These are phyloP conservation scores for Colletotrichum acutatum DNA, from an alignment of 2,329 filamentous ascomycete genomes.

Conservation along the genomic window DNA sequence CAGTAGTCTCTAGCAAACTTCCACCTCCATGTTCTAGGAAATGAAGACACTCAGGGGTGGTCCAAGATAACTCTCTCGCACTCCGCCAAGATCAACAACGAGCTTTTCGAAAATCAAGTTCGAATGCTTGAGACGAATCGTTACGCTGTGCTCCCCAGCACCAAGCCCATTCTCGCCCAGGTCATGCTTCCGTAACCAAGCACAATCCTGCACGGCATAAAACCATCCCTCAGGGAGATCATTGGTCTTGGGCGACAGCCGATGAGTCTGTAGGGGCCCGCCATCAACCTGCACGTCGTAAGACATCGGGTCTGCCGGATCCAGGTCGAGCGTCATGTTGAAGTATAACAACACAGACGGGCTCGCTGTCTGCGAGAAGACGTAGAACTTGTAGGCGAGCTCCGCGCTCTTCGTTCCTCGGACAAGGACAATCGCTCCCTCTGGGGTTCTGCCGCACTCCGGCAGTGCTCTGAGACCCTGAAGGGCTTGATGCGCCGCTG, in stretches of 20 bases:
- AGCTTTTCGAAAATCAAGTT: constrained; percentile 52
- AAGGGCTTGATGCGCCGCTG: constrained; percentile 36
- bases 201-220: constrained; percentile 58
- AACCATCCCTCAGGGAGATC: constrained; percentile 61
- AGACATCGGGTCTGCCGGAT: constrained; percentile 58
- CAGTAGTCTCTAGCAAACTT: neutral
- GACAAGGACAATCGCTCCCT: constrained; percentile 38
- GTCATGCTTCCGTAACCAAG: constrained; percentile 57
- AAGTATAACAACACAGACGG: constrained; percentile 48
- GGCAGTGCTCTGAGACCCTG: constrained; percentile 44
- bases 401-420: constrained; percentile 35
- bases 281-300: constrained; percentile 62
- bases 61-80: constrained; percentile 48
- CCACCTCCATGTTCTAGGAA: neutral
- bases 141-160: constrained; percentile 44
- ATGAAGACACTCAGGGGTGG: constrained; percentile 43
- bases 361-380: constrained; percentile 40
- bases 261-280: constrained; percentile 43
- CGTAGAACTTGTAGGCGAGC: constrained; percentile 45
- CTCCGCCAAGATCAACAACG: constrained; percentile 45
- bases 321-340: constrained; percentile 58
- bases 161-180: constrained; percentile 36
- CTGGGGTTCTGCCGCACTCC: constrained; percentile 42
- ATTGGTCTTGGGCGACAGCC: constrained; percentile 42
- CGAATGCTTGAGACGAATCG: constrained; percentile 43